Evolutionary conservation across 768 basidiomycete genomes (phyloP), one percentile per base, ranked within the genome.

Genomic region (Symmetrospora coprosmae): DNA sequence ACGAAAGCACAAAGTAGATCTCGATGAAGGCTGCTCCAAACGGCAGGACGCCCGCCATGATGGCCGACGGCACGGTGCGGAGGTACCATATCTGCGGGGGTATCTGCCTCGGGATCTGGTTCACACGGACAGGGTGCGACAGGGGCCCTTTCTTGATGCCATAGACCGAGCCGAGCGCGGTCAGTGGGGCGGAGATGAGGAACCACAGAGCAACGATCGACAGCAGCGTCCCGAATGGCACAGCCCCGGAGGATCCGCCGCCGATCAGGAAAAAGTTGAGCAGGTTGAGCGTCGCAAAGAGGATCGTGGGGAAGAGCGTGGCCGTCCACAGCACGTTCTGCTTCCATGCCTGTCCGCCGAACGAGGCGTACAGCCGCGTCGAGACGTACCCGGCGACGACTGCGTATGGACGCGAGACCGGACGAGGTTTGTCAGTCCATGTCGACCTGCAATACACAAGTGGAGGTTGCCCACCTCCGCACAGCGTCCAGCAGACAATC

Each of bases 401-500:
- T 64, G 16, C 52, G 27, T 19, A 35, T 35, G 17, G 47, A 17
- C 7, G 17, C 37, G 34, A 4, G n/a, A 51, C 45, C 45, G 63
- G 41, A 48, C 28, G 39, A 46, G 41, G 56, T 11, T 60, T 66
- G 28, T 17, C 13, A 21, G 23, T 40, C 38, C 34, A 25, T 27
- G 49, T 13, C 23, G n/a, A 55, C 33, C 8, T 14, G 4, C 3
- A 11, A 34, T 9, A 34, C 23, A 4, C 43, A 9, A 46, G 43
- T 25, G 43, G 39, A 34, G 30, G 30, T 31, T 30, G 27, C 16
- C 55, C 25, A 67, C 55, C 76, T 72, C 89, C 88, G 68, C 96
- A 96, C 66, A 94, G 75, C 2, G 90, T 86, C 87, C 89, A 96
- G 71, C 82, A 87, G 14, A 96, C 80, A 77, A 94, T 81, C 82